Conservation (phyloP, 768 basidiomycete genomes). For the Mycena epipterygia region DNA sequence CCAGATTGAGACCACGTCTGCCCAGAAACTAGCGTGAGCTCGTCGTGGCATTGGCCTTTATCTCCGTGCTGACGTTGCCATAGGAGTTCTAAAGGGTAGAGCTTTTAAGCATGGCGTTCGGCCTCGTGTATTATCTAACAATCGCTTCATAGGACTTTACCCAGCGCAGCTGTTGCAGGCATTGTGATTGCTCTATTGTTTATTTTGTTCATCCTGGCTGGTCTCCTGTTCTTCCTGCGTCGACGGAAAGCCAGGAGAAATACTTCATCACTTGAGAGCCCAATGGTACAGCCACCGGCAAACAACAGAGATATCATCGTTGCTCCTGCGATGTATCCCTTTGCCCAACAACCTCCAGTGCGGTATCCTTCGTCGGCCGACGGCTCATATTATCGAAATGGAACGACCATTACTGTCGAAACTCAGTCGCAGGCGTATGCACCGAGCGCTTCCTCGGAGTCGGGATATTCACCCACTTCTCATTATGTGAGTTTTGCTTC, state of each 20-base stretch:
- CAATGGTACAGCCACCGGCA: constrained; percentile 13
- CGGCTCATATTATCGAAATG: constrained; percentile 19
- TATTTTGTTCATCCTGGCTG: constrained; percentile 25
- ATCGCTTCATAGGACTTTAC: constrained; percentile 17
- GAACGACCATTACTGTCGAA: constrained; percentile 6
- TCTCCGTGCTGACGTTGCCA: constrained; percentile 10
- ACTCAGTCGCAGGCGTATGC: constrained; percentile 29
- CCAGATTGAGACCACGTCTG: constrained; percentile 44
- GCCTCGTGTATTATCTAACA: not conserved
- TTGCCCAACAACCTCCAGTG: not conserved
- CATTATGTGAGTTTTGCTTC: constrained; percentile 10
- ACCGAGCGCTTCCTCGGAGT: constrained; percentile 16
- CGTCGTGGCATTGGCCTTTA: not conserved
- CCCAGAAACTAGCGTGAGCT: constrained; percentile 39
- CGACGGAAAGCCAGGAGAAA: constrained; percentile 22
- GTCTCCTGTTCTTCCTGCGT: constrained; percentile 32
- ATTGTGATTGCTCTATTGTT: constrained; percentile 38
- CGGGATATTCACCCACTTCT: constrained; percentile 30
- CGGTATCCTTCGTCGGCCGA: constrained; percentile 19
- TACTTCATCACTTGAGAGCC: constrained; percentile 10
- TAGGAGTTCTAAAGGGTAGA: not conserved
- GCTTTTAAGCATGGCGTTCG: not conserved
- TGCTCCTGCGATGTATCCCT: constrained; percentile 10
- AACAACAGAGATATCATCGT: constrained; percentile 14
- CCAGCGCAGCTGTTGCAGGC: constrained; percentile 35